Evolutionary conservation across 768 basidiomycete genomes (phyloP), one percentile per base, ranked within the genome.

Genomic region (Cyclocybe cylindracea): DNA sequence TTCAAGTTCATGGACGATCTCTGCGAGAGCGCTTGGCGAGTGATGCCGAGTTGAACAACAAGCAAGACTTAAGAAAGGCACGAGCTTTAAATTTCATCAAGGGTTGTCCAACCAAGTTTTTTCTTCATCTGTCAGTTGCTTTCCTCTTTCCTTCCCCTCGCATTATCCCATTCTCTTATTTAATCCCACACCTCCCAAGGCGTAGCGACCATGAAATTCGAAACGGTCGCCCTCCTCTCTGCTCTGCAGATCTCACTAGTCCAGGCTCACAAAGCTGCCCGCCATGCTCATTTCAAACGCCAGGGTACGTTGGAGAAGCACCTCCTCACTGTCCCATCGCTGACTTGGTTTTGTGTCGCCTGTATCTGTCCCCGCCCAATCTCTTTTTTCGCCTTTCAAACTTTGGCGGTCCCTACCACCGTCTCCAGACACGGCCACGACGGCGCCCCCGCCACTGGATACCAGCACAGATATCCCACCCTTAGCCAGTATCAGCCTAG

Each of bases 401-500:
- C 5, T 29, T n/a, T 43, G 13, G 41, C 38, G 38, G n/a, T 10
- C 10, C 7, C 37, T 7, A 38, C 7, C 11, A 43, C 13, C 10
- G 18, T 16, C n/a, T 16, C 19, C 41, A 19, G 16, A 16, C 16
- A 38, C 44, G 13, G n/a, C 39, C 13, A 29, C 48, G 40, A 54
- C 55, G 31, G 53, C 51, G 18, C 35, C 78, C 18, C 79, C 79
- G 7, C 72, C 83, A 6, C 65, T 83, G 39, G 75, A 69, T 31
- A 69, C 61, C 44, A 71, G 69, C 13, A 77, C 80, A 5, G 61
- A 66, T 7, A 76, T 85, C 14, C 87, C 85, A 4, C 78, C 86
- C 6, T 68, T 90, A 44, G 74, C 70, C 19, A 70, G 70, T 44
- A 81, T 91, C 50, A 82, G 78, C 10, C 78, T 77, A 38, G 86